phyloP scores from a whole-genome alignment of 176 grass and related monocot genomes.

The Oryza glaberrima region DNA sequence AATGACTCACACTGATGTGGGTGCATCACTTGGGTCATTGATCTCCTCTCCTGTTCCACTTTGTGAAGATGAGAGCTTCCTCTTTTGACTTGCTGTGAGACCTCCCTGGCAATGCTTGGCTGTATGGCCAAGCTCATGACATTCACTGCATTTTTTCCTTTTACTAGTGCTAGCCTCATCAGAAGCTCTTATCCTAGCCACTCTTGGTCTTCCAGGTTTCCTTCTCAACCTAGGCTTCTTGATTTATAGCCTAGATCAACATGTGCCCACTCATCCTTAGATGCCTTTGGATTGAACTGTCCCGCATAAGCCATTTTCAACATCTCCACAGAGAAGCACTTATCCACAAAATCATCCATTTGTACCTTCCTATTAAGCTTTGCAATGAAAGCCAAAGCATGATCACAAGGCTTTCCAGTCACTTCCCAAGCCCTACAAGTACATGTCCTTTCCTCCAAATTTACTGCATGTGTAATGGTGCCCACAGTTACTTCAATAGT shows the following conservation, averaged over 20 bases:
- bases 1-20: too few relatives aligned
- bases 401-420: background rate
- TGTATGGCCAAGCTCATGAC: background rate
- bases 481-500: too few relatives aligned
- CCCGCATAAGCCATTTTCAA: too few relatives aligned
- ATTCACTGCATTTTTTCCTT: background rate
- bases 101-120: background rate
- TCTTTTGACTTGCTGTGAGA: background rate
- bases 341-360: background rate
- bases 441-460: too few relatives aligned
- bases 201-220: background rate
- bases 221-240: background rate
- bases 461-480: too few relatives aligned
- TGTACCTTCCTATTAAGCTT: background rate
- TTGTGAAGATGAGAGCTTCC: too few relatives aligned
- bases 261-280: too few relatives aligned
- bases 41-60: too few relatives aligned
- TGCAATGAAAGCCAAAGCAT: conserved; percentile 2
- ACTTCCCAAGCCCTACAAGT: background rate
- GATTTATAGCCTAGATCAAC: background rate
- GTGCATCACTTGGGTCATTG: too few relatives aligned
- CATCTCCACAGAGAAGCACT: background rate
- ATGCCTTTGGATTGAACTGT: too few relatives aligned
- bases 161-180: background rate
- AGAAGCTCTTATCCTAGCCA: background rate